A percentile compares a stretch with the other conserved stretches of the same genome.
phyloP scores from a whole-genome alignment of 495 filamentous ascomycete genomes.

The Polyplosphaeria fusca region DNA sequence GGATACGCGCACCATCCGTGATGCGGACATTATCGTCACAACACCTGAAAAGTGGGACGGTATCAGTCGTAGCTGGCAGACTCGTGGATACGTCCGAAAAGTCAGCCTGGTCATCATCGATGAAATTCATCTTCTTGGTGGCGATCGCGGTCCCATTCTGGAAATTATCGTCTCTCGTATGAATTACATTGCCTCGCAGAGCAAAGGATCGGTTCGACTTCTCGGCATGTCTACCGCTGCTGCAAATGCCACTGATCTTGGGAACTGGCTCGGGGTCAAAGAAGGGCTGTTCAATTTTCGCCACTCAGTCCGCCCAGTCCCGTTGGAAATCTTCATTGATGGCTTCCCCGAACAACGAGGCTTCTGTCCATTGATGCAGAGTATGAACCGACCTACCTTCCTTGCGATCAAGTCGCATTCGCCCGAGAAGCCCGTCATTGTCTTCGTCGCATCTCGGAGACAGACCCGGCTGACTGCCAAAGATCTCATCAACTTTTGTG shows the following conservation, averaged over 20 bases:
- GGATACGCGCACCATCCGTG: constrained; percentile 87
- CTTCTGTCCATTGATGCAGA: constrained; percentile 97
- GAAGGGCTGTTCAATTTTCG: constrained; percentile 97
- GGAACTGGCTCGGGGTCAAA: constrained; percentile 96
- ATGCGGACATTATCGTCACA: constrained; percentile 97
- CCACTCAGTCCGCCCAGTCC: constrained; percentile 95
- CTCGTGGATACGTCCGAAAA: constrained; percentile 88
- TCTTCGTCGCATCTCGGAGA: constrained; percentile 92
- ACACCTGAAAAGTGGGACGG: constrained; percentile 99
- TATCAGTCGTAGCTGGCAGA: constrained; percentile 98
- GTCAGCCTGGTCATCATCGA: constrained; percentile 98
- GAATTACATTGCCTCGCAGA: constrained; percentile 97
- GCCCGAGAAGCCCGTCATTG: constrained; percentile 94
- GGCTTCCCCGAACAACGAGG: constrained; percentile 93
- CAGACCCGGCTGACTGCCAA: constrained; percentile 94
- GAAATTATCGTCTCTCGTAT: constrained; percentile 99
- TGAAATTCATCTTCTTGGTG: constrained; percentile 94
- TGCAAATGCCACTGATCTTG: constrained; percentile 90
- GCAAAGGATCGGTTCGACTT: constrained; percentile 79
- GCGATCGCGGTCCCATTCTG: constrained; percentile 92
- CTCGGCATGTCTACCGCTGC: constrained; percentile 98
- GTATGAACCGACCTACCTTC: constrained; percentile 97
- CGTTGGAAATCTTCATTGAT: constrained; percentile 93
- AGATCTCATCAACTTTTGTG: constrained; percentile 94
- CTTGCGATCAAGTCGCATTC: constrained; percentile 94